Percentiles rank a stretch among this genome's conserved stretches.
Conservation (phyloP, 345 rosid genomes). For the Salix brachista region DNA sequence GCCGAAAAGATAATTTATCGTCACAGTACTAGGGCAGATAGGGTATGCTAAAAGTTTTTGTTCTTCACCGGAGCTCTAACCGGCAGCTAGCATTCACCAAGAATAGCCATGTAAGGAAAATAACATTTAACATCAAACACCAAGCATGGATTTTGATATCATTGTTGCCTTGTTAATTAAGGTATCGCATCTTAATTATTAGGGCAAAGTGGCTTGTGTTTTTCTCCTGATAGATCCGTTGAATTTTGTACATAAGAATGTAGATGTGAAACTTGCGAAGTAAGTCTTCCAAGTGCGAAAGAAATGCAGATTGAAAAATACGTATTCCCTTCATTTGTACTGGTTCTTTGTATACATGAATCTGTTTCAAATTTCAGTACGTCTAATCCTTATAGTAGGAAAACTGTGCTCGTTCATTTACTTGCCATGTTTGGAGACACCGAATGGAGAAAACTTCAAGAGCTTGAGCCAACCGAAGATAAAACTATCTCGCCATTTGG, state of each 20-base stretch:
- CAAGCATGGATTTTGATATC: neutral
- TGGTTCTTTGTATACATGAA: neutral
- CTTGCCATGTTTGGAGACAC: constrained; percentile 2
- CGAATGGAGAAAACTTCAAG: constrained; percentile 4
- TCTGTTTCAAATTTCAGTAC: neutral
- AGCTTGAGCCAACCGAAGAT: neutral
- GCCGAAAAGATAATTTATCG: neutral
- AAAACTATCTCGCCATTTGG: constrained; percentile 6
- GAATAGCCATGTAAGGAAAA: too few relatives aligned
- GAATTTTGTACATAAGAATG: neutral
- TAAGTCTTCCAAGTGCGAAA: neutral
- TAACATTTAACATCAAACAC: neutral
- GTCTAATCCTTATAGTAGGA: neutral
- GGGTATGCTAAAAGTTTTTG: neutral
- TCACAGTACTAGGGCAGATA: neutral
- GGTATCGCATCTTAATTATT: neutral
- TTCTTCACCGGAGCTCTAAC: neutral
- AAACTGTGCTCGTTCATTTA: neutral
- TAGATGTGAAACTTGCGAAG: neutral
- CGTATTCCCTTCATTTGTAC: neutral
- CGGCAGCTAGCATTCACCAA: neutral
- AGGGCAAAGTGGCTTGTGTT: neutral
- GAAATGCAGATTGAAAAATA: neutral
- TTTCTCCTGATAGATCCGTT: neutral
- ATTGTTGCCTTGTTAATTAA: neutral